Evolutionary conservation across 1,139 yeast genomes (phyloP), one percentile per base, ranked within the genome.

Genomic region (Candida neerlandica): DNA sequence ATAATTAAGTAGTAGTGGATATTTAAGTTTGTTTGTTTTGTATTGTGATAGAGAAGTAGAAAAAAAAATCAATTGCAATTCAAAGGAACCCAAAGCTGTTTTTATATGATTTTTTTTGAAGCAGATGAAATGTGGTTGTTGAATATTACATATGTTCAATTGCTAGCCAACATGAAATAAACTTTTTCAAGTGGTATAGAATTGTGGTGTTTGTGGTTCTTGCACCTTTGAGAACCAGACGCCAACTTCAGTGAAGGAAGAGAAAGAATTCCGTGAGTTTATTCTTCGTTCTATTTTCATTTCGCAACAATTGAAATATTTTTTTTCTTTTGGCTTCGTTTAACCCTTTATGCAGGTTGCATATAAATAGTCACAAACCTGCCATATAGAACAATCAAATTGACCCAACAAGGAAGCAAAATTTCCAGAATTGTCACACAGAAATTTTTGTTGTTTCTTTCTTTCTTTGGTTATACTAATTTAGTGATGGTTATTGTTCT

Each of bases 231-330:
- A 32, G 15, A 32, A 5, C 7, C 6, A 11, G 12, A 32, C 34
- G 34, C 34, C 34, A 33, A 33, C 19, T 14, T 10, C 27, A 19
- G 14, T n/a, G 37, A 33, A 33, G 15, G 34, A 14, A 16, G 16
- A n/a, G 11, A 33, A 33, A 4, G 16, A 33, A 32, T 32, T 32
- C 16, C 34, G 12, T 32, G 14, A 33, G 37, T 33, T 33, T 33
- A 35, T 35, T 21, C 27, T 35, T 19, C 11, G 19, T 10, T 23
- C 27, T 35, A 15, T 15, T 37, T 37, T 21, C 14, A 19, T 37
- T 37, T 37, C 29, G 41, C 41, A 37, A 37, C 41, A 37, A 37
- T 37, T 21, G 29, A 21, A 37, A 27, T 21, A n/a, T 33, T 33
- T 15, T 33, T 15, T 33, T 21, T 37, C 12, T 37, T 18, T 19